A percentile compares a stretch with the other conserved stretches of the same genome.
These are phyloP conservation scores for Crithidia brevicula DNA, from an alignment of 208 protist genomes.

Conservation along the genomic window DNA sequence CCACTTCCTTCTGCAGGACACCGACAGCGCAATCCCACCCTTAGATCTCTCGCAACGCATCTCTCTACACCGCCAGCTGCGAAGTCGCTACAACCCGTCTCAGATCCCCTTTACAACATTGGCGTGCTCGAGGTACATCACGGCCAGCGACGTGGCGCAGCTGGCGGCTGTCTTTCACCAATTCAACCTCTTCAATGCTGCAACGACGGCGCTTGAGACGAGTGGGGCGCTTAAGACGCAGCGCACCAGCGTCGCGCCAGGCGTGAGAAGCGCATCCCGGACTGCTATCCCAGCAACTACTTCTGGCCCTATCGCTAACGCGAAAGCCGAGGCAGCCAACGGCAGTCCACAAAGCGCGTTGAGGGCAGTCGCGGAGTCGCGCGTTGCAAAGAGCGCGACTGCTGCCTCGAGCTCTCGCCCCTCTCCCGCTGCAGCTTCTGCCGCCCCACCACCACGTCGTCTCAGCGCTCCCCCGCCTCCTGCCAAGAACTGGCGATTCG, in stretches of 20 bases:
- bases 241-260: background rate
- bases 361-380: no score
- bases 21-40: conserved; percentile 29
- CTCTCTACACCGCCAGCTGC: conserved; percentile 58
- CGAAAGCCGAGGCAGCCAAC: no score
- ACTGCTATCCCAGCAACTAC: background rate
- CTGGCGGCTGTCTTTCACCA: conserved; percentile 46
- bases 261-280: background rate
- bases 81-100: conserved; percentile 75
- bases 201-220: background rate
- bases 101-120: conserved; percentile 71
- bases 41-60: conserved; percentile 40
- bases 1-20: conserved; percentile 41
- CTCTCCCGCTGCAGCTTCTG: no score
- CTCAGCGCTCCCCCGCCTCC: background rate
- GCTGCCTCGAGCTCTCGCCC: no score
- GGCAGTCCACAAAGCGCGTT: no score
- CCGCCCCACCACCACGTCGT: background rate
- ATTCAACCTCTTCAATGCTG: conserved; percentile 45
- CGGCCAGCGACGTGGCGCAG: conserved; percentile 48
- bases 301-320: no score
- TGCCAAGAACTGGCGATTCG: background rate
- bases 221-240: background rate
- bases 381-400: no score
- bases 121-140: conserved; percentile 57